Evolutionary conservation across 495 filamentous ascomycete species (phyloP).

Genomic region (Letharia columbiana): DNA sequence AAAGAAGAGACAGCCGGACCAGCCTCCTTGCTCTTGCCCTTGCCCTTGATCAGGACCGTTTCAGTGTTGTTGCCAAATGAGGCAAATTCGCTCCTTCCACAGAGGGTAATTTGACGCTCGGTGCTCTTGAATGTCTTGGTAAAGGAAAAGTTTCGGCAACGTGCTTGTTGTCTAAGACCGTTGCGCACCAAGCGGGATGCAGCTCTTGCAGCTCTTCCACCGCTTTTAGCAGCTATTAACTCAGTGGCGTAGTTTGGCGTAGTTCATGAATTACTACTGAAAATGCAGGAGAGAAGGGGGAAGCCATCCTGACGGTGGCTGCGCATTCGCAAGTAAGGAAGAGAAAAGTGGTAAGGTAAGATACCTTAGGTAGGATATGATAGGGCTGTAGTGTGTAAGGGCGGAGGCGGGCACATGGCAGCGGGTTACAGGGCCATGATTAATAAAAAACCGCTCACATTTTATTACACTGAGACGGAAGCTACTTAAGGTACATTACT

Average conservation of each 20-base stretch:
- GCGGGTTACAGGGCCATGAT: no score
- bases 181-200: slow-evolving; percentile 15
- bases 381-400: no score
- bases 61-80: slow-evolving; percentile 1
- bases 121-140: neutral
- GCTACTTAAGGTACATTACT: no score
- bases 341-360: neutral
- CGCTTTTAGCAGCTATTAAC: neutral
- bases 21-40: slow-evolving; percentile 15
- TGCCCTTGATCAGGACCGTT: slow-evolving; percentile 11
- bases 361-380: neutral
- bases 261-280: neutral
- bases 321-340: neutral
- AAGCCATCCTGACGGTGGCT: neutral
- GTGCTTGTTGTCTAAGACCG: slow-evolving; percentile 15
- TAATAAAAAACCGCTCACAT: neutral
- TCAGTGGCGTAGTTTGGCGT: neutral
- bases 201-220: slow-evolving; percentile 7
- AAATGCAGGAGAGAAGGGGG: neutral
- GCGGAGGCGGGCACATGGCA: neutral
- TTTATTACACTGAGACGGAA: no score
- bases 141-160: slow-evolving; percentile 8
- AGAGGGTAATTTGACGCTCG: slow-evolving; percentile 1
- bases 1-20: slow-evolving; percentile 10
- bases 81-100: slow-evolving; percentile 1